Evolutionary conservation across 352 stramenopile species (phyloP).

Genomic region (Stramenopiles sp.): DNA sequence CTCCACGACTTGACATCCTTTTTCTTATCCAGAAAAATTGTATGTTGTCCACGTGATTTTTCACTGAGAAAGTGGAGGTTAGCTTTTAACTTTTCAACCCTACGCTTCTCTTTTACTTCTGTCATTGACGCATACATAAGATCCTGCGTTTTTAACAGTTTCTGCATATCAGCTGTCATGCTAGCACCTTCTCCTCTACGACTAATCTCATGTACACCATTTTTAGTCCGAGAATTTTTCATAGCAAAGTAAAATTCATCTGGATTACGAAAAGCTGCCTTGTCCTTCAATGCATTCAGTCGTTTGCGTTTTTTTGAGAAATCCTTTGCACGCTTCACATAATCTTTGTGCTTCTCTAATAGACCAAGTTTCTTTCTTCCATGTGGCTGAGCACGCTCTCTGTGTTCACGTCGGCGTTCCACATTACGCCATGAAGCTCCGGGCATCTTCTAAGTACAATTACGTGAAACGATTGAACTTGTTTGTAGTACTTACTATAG

Average conservation of each 20-base stretch:
- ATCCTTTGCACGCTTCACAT: conserved; percentile 63
- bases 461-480: too few relatives aligned
- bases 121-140: conserved; percentile 13
- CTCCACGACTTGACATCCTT: conserved; percentile 14
- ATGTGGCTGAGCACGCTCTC: conserved; percentile 70
- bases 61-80: conserved; percentile 7
- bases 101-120: neutral
- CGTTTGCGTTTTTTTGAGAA: conserved; percentile 69
- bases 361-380: conserved; percentile 60
- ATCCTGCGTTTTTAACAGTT: conserved; percentile 12
- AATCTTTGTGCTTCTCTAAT: conserved; percentile 96
- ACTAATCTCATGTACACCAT: neutral
- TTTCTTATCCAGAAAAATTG: conserved; percentile 14
- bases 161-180: conserved; percentile 11
- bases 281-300: conserved; percentile 41
- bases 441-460: too few relatives aligned
- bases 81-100: conserved; percentile 12
- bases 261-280: conserved; percentile 73
- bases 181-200: conserved; percentile 1
- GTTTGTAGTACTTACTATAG: too few relatives aligned
- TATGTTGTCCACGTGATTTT: conserved; percentile 12
- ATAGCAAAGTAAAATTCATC: conserved; percentile 98
- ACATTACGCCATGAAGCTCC: too few relatives aligned
- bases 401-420: conserved; percentile 40
- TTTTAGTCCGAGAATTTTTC: conserved; percentile 36